phyloP scores from a whole-genome alignment of 257 asterid genomes.

The Echites panduratus region DNA sequence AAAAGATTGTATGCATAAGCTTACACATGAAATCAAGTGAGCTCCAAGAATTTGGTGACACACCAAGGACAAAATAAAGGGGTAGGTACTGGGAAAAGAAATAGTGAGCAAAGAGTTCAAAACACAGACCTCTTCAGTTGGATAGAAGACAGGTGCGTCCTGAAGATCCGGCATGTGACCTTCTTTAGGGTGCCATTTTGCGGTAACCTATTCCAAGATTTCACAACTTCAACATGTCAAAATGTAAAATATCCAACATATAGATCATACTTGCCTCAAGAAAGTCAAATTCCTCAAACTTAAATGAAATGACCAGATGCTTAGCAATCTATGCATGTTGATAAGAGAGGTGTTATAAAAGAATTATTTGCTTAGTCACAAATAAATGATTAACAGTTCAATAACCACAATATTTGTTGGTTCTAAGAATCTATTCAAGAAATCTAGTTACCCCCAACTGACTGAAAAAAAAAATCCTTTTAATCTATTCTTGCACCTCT shows the following conservation, averaged over 20 bases:
- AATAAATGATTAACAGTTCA: not conserved
- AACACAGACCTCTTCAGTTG: constrained; percentile 77
- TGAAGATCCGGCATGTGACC: constrained; percentile 65
- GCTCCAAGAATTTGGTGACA: not conserved
- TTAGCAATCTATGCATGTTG: not conserved
- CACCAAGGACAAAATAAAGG: not conserved
- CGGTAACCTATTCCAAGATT: constrained; percentile 61
- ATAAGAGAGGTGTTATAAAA: not conserved
- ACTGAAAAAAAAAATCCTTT: too few species aligned
- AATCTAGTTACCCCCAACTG: not conserved
- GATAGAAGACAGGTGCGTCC: constrained; percentile 92
- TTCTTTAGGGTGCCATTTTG: constrained; percentile 84
- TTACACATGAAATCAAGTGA: not conserved
- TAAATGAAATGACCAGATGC: not conserved
- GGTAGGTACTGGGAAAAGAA: constrained; percentile 3
- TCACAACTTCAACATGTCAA: constrained; percentile 13
- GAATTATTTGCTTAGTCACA: not conserved
- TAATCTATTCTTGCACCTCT: not conserved
- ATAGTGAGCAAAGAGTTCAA: not conserved
- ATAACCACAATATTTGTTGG: not conserved
- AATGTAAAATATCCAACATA: not conserved
- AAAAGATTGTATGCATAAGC: not conserved
- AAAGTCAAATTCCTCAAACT: constrained; percentile 2
- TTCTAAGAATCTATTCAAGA: not conserved
- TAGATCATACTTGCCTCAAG: not conserved